Evolutionary conservation across 2,329 filamentous ascomycete genomes (phyloP).

Genomic region (Colletotrichum scovillei): DNA sequence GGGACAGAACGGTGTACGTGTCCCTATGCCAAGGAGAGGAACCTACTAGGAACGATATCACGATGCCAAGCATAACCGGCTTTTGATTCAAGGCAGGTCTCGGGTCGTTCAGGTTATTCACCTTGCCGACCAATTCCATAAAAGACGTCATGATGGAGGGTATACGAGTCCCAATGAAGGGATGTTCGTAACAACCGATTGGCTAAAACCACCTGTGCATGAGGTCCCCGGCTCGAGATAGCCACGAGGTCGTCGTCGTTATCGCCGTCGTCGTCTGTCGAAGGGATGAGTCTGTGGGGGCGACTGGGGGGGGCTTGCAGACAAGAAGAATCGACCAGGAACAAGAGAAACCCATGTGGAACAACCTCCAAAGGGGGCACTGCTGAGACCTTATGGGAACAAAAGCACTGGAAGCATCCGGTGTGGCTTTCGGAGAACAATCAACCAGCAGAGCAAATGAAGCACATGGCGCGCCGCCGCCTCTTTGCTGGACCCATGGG

Average conservation of each 20-base stretch:
- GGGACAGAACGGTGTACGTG: background rate
- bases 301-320: background rate
- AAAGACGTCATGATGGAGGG: slow-evolving; percentile 20
- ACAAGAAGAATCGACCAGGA: background rate
- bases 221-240: background rate
- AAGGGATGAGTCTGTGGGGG: background rate
- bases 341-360: background rate
- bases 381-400: background rate
- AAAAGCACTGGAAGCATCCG: background rate
- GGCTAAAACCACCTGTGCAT: slow-evolving; percentile 18
- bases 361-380: background rate
- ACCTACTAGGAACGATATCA: slow-evolving; percentile 35
- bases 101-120: slow-evolving; percentile 34
- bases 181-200: background rate
- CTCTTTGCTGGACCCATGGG: background rate
- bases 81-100: slow-evolving; percentile 30
- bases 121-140: slow-evolving; percentile 28
- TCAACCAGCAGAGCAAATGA: background rate
- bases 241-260: background rate
- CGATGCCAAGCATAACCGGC: slow-evolving; percentile 29
- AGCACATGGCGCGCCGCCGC: background rate
- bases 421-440: background rate
- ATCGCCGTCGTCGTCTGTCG: background rate
- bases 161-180: background rate
- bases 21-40: background rate